Conservation (phyloP, 1,284 basidiomycete species). For the Trametes pubescens region DNA sequence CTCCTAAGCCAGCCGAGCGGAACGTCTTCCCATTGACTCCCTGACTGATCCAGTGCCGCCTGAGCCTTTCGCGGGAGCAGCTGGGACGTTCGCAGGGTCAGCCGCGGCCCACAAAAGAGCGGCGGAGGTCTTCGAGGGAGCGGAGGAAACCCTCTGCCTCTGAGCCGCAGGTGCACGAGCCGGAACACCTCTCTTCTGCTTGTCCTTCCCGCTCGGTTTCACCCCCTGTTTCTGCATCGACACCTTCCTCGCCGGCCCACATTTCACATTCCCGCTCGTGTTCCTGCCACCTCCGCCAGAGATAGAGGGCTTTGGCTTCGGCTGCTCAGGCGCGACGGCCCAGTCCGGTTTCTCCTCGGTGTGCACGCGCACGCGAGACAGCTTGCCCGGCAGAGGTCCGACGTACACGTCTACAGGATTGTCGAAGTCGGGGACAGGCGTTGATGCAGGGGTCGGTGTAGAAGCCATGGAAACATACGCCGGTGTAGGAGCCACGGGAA, state of each 20-base stretch:
- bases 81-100: no score
- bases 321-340: slow-evolving; percentile 21
- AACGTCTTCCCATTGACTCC: not conserved
- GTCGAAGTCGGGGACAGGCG: not conserved
- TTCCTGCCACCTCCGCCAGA: not conserved
- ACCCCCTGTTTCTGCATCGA: not conserved
- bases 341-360: slow-evolving; percentile 26
- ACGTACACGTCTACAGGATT: not conserved
- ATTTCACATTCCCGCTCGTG: not conserved
- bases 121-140: not conserved
- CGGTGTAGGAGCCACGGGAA: no score
- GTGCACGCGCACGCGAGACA: slow-evolving; percentile 12
- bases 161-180: not conserved
- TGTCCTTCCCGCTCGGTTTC: not conserved
- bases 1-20: not conserved
- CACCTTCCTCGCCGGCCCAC: not conserved
- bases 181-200: not conserved
- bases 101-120: not conserved
- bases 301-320: not conserved
- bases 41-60: not conserved
- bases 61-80: not conserved
- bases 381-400: not conserved
- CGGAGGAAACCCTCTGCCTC: not conserved
- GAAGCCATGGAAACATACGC: no score
- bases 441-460: not conserved